Conservation (phyloP, 2,329 filamentous ascomycete species). For the Nemania bipapillata region DNA sequence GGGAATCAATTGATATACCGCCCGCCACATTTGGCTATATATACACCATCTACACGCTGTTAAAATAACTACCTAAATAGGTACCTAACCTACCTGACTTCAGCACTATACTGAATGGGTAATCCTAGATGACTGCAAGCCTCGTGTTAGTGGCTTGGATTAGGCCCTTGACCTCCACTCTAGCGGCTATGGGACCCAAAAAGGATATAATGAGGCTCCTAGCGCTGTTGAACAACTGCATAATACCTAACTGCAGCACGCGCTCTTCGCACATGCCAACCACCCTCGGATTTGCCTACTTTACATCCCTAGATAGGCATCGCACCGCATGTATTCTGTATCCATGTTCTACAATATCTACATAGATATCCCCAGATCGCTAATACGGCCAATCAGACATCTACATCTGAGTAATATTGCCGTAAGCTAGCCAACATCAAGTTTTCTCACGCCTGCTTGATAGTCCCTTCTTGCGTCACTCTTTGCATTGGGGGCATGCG, state of each 20-base stretch:
- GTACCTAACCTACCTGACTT: neutral
- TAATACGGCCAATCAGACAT: neutral
- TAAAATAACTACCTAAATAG: neutral
- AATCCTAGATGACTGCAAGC: conserved; percentile 21
- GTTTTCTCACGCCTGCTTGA: neutral
- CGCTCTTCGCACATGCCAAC: neutral
- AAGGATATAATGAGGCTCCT: neutral
- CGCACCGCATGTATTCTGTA: neutral
- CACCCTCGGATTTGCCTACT: neutral
- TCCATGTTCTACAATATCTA: no score
- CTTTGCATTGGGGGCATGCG: neutral
- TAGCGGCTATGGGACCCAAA: neutral
- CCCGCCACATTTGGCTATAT: neutral
- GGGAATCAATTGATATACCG: neutral
- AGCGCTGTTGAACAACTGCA: neutral
- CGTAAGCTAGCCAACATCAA: neutral
- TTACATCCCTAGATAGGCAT: no score
- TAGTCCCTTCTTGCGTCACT: neutral
- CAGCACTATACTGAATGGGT: neutral
- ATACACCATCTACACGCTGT: no score
- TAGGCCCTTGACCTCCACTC: neutral
- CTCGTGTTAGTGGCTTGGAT: conserved; percentile 11
- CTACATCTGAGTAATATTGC: neutral
- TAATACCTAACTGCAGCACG: neutral
- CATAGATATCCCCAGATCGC: neutral